Conservation (phyloP, 2,329 filamentous ascomycete genomes). For the Penicillium sp. region DNA sequence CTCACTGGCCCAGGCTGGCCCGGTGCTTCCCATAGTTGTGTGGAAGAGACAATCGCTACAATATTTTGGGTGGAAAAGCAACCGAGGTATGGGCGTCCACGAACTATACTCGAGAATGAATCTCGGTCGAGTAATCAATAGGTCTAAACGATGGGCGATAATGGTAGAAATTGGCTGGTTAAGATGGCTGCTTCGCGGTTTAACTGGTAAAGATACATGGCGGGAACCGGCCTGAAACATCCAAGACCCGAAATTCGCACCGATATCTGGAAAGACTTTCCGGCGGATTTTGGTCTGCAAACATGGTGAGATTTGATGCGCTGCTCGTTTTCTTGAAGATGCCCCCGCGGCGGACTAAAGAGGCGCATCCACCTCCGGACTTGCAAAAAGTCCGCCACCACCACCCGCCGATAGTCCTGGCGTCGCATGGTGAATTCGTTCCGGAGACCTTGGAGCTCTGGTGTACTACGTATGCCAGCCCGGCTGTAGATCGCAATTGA, state of each 20-base stretch:
- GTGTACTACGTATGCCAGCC: too few relatives aligned
- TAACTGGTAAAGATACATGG: neutral
- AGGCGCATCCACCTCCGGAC: neutral
- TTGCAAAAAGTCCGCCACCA: neutral
- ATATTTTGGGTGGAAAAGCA: neutral
- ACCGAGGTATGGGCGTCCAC: neutral
- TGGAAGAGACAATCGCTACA: neutral
- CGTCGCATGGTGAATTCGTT: neutral
- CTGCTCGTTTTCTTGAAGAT: neutral
- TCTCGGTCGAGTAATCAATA: neutral
- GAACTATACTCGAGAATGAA: too few relatives aligned
- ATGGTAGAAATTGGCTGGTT: neutral
- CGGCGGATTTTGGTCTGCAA: neutral
- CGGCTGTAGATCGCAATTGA: too few relatives aligned
- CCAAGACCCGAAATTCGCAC: neutral
- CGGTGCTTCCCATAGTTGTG: constrained; percentile 1
- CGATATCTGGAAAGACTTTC: neutral
- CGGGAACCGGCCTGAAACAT: neutral
- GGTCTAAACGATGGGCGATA: neutral
- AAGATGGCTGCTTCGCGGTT: neutral
- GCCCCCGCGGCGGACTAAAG: neutral
- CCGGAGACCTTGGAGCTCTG: too few relatives aligned
- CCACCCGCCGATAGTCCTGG: neutral
- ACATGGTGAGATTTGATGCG: neutral
- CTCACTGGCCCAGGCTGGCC: constrained; percentile 6